phyloP scores from a whole-genome alignment of 352 stramenopile genomes.

The Phytophthora fragariaefolia region DNA sequence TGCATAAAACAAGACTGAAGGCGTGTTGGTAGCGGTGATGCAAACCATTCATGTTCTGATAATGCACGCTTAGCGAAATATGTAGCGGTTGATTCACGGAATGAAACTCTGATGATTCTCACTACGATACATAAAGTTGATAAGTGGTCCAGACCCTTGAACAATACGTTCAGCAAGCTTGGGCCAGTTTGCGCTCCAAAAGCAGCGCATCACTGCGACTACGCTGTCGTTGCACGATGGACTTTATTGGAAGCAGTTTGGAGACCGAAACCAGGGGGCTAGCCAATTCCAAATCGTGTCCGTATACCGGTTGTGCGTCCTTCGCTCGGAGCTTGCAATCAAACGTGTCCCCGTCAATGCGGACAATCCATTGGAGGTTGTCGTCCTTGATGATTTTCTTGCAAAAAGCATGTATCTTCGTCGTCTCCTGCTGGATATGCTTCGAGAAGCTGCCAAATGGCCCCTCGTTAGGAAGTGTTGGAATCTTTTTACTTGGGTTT shows the following conservation, averaged over 20 bases:
- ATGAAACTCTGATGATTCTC: slow-evolving; percentile 24
- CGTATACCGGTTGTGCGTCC: neutral
- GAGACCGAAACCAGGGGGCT: slow-evolving; percentile 4
- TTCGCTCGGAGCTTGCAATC: slow-evolving; percentile 16
- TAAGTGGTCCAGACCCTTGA: neutral
- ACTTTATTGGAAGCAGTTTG: slow-evolving; percentile 19
- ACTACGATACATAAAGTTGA: slow-evolving; percentile 7
- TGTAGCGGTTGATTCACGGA: slow-evolving; percentile 6
- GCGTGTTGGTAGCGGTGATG: neutral
- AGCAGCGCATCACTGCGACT: slow-evolving; percentile 1
- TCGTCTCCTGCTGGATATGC: slow-evolving; percentile 55
- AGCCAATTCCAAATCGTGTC: neutral
- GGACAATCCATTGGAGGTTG: slow-evolving; percentile 57
- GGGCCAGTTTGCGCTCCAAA: slow-evolving; percentile 18
- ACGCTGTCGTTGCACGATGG: slow-evolving; percentile 9
- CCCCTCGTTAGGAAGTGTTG: slow-evolving; percentile 61
- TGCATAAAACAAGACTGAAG: neutral
- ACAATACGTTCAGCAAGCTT: slow-evolving; percentile 7
- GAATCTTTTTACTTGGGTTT: slow-evolving; percentile 37
- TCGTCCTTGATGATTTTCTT: slow-evolving; percentile 55
- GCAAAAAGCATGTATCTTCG: slow-evolving; percentile 57
- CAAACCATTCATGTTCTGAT: neutral
- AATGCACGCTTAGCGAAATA: neutral
- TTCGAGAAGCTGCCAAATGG: slow-evolving; percentile 64
- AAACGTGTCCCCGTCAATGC: slow-evolving; percentile 16